Evolutionary conservation across 768 basidiomycete genomes (phyloP), one percentile per base, ranked within the genome.

Genomic region (Hygrophoropsis aurantiaca): DNA sequence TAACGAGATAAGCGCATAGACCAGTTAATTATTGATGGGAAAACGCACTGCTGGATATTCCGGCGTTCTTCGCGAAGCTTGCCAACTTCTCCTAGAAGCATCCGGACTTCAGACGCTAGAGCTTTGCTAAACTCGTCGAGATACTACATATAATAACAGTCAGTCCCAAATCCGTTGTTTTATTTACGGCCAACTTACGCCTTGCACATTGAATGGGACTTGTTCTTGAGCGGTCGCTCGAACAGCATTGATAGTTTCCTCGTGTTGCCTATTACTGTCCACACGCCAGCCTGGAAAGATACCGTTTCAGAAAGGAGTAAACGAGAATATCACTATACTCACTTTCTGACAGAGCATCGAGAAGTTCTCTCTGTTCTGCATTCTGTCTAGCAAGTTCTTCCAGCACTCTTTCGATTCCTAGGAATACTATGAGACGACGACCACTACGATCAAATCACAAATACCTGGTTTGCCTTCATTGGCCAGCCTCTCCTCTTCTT

Each of bases 101-200:
- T 85, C 24, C 88, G 82, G 9, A 93, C 90, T 70, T 93, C 90
- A 13, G 79, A 74, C 3, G 90, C 88, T 38, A 93, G 68, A 1
- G 90, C 85, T 62, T 83, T 87, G 64, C 88, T 91, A 68, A 93
- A 93, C 47, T 93, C 88, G 50, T 93, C 86, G 11, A 93, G 76
- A 61, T 93, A 92, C 86, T 90, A 46, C 33, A 20, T 20, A 42
- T 38, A 18, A 21, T 18, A 4, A 26, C 40, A 11, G 3, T 2
- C 26, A 38, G 36, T 38, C 9, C 16, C 8, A 36, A 42, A n/a
- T 34, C n/a, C 7, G 7, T 7, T n/a, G 16, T 16, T 38, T 38
- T 16, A 21, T 38, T 9, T 7, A 24, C 44, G 16, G 26, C 20
- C 13, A n/a, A 70, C 84, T 42, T 69, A 91, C 90, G 21, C 80